A percentile compares a stretch with the other conserved stretches of the same genome.
Conservation (phyloP, 768 basidiomycete genomes). For the Russula dissimulans region DNA sequence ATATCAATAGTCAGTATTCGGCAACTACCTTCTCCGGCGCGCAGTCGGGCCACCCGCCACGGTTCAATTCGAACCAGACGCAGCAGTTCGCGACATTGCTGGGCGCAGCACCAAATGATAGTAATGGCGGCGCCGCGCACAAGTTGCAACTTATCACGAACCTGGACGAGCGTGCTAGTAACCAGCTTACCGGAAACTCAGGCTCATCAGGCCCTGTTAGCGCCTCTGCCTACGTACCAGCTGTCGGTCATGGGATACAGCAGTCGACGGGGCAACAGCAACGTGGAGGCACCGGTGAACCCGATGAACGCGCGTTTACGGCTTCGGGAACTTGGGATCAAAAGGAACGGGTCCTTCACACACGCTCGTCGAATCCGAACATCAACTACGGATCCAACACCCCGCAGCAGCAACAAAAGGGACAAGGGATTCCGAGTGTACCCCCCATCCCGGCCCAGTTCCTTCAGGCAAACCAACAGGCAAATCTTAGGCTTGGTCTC, state of each 20-base stretch:
- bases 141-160: constrained; percentile 55
- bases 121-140: constrained; percentile 30
- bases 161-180: constrained; percentile 51
- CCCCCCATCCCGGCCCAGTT: constrained; percentile 70
- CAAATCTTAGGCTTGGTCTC: constrained; percentile 15
- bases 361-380: constrained; percentile 60
- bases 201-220: constrained; percentile 39
- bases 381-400: constrained; percentile 46
- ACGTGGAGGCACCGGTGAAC: constrained; percentile 21
- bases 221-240: constrained; percentile 37
- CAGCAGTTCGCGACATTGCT: constrained; percentile 39
- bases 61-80: constrained; percentile 41
- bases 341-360: constrained; percentile 47
- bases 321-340: constrained; percentile 50
- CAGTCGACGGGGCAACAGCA: constrained; percentile 27
- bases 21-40: constrained; percentile 28
- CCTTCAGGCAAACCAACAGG: constrained; percentile 38
- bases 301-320: constrained; percentile 30
- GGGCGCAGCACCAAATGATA: constrained; percentile 31
- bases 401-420: constrained; percentile 28
- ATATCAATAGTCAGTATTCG: constrained; percentile 38
- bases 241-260: constrained; percentile 33
- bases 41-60: constrained; percentile 56
- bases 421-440: constrained; percentile 46
- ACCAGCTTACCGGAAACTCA: constrained; percentile 33